Evolutionary conservation across 2,329 filamentous ascomycete genomes (phyloP).

Genomic region (Amauroascus verrucosus): DNA sequence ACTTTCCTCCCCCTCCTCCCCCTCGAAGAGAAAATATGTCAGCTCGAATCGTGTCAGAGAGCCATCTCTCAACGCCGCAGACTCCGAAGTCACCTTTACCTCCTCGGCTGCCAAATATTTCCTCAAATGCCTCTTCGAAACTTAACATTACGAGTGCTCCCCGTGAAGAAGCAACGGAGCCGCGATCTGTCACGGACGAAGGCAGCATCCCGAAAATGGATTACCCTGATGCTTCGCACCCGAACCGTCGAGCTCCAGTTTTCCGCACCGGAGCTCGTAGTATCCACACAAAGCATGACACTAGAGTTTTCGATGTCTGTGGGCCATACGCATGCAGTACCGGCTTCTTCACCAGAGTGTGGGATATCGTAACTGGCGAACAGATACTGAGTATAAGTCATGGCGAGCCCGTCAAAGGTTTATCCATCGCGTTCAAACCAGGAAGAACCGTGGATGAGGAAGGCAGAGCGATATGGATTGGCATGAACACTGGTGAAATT

Average conservation of each 20-base stretch:
- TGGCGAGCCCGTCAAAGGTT: constrained; percentile 72
- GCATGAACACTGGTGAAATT: constrained; percentile 77
- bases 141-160: constrained; percentile 7
- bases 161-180: constrained; percentile 42
- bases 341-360: constrained; percentile 76
- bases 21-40: constrained; percentile 20
- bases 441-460: constrained; percentile 67
- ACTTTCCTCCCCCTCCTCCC: constrained; percentile 26
- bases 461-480: constrained; percentile 75
- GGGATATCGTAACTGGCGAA: constrained; percentile 75
- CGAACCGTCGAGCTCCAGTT: constrained; percentile 72
- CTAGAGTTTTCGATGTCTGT: constrained; percentile 74
- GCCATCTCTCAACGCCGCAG: constrained; percentile 14
- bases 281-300: constrained; percentile 77
- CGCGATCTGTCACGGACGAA: constrained; percentile 37
- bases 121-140: constrained; percentile 8
- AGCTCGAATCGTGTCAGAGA: constrained; percentile 14
- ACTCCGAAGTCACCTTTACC: constrained; percentile 20
- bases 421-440: constrained; percentile 77
- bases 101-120: not conserved
- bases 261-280: constrained; percentile 63
- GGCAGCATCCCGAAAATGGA: constrained; percentile 47
- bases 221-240: constrained; percentile 74
- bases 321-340: constrained; percentile 80
- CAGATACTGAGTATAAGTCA: constrained; percentile 70